Evolutionary conservation across 179 eudicot species (phyloP), one percentile per base, ranked within the genome.

Genomic region (Monotropa hypopitys): DNA sequence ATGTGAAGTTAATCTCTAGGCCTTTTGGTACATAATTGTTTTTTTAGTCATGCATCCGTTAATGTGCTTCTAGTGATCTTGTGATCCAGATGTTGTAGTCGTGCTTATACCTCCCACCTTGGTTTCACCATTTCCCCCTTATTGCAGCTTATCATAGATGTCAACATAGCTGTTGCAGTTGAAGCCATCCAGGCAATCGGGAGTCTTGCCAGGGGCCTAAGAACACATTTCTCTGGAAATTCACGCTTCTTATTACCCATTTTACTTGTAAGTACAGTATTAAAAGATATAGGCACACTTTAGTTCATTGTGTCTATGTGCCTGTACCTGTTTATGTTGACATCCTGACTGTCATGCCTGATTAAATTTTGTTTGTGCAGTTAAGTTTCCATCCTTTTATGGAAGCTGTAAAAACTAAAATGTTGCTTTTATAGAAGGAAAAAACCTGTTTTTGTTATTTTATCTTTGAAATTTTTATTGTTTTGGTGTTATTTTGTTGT

Each of bases 181-280:
- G 99, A 96, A 83, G 94, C 98, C 76, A 85, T 96, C 77, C 99
- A 93, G 86, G 99, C 99, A 76, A 85, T 96, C 61, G 99, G 98
- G 76, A 96, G 93, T 83, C 97, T 96, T 81, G 96, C 99, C 5
- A 82, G 79, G 82, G 99, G 99, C 65, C 80, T 96, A 84, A 85
- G 99, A 78, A 87, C 92, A 16, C 88, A 91, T 85, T 96, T 93
- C 79, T 85, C 98, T 12, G 94, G 85, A 76, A 90, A 83, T 70
- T 91, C 98, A 32, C 98, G 99, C 49, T 88, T 91, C 85, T 70
- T 96, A 76, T 88, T 96, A 66, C 97, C 98, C 70, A 87, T 89
- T 77, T 86, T 96, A 82, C 97, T 96, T 83, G 99, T 96, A 81
- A 87, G 97, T 85, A 72, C 30, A n/a, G 47, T 23, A 40, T 10